These are phyloP conservation scores for Dactylellina drechsleri DNA, from an alignment of 2,329 filamentous ascomycete species.

Conservation along the genomic window DNA sequence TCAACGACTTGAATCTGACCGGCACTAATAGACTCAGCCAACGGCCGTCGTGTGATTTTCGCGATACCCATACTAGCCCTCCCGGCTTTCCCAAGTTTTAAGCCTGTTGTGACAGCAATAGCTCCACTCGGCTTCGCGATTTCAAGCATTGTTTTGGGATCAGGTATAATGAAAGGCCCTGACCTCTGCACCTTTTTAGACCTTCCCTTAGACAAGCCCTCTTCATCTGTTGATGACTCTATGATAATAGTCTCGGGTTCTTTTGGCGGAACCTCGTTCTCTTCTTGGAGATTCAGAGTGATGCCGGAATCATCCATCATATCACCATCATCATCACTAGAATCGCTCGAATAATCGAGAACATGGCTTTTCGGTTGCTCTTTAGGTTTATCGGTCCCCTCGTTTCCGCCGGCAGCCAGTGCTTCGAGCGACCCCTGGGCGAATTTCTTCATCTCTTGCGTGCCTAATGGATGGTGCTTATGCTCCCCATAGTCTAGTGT, in stretches of 20 bases:
- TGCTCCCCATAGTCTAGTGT: neutral
- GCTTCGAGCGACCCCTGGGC: slow-evolving; percentile 12
- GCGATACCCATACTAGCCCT: slow-evolving; percentile 19
- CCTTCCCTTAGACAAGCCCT: slow-evolving; percentile 37
- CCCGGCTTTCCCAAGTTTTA: slow-evolving; percentile 49
- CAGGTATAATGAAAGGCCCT: neutral
- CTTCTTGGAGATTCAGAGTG: slow-evolving; percentile 51
- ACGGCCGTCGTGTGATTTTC: slow-evolving; percentile 31
- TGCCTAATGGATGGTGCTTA: slow-evolving; percentile 13
- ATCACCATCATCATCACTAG: slow-evolving; percentile 46
- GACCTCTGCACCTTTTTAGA: slow-evolving; percentile 23
- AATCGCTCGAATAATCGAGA: slow-evolving; percentile 37
- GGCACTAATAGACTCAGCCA: slow-evolving; percentile 31
- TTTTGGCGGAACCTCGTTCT: slow-evolving; percentile 1
- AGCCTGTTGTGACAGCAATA: slow-evolving; percentile 41
- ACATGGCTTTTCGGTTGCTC: neutral
- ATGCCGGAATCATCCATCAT: slow-evolving; percentile 54
- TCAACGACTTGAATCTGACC: slow-evolving; percentile 40
- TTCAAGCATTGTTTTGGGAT: slow-evolving; percentile 4
- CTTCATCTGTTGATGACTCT: slow-evolving; percentile 42
- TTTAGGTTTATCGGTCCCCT: neutral
- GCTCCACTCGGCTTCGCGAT: slow-evolving; percentile 38
- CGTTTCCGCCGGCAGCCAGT: slow-evolving; percentile 18
- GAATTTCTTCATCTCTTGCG: slow-evolving; percentile 29
- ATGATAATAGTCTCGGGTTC: slow-evolving; percentile 37